Percentiles rank a stretch among this genome's conserved stretches.
Evolutionary conservation across 83 land plant species (phyloP).

Genomic region (Diphasiastrum complanatum): DNA sequence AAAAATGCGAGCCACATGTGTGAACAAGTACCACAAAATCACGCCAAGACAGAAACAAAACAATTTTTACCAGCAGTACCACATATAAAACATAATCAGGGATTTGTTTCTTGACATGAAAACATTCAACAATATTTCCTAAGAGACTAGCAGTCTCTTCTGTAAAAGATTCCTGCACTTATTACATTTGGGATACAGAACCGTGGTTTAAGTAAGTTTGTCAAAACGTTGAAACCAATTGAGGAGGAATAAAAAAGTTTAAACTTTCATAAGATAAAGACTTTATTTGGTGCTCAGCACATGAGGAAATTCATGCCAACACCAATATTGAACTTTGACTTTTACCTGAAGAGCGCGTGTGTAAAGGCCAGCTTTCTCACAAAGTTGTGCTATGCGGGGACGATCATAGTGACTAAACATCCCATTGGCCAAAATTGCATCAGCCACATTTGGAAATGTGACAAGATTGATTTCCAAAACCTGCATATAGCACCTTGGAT

Average conservation of each 20-base stretch:
- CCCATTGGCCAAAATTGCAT: slow-evolving; percentile 96
- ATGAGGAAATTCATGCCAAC: neutral
- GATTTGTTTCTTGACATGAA: too few species aligned
- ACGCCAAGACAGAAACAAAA: neutral
- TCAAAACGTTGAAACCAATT: too few species aligned
- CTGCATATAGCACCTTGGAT: slow-evolving; percentile 29
- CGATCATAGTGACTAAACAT: slow-evolving; percentile 97
- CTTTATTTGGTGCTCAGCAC: too few species aligned
- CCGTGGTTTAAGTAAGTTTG: too few species aligned
- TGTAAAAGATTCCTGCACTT: too few species aligned
- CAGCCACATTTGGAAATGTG: slow-evolving; percentile 97
- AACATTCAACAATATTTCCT: too few species aligned
- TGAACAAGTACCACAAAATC: too few species aligned
- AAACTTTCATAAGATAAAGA: too few species aligned
- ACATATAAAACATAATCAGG: neutral
- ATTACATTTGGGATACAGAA: too few species aligned
- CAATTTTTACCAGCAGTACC: neutral
- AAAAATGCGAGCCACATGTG: too few species aligned
- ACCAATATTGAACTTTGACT: neutral
- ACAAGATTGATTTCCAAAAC: slow-evolving; percentile 94
- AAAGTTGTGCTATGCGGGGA: slow-evolving; percentile 92
- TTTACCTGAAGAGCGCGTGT: slow-evolving; percentile 80
- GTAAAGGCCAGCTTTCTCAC: slow-evolving; percentile 93
- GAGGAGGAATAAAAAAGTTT: too few species aligned
- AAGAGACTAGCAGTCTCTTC: too few species aligned